phyloP scores from a whole-genome alignment of 306 rosid genomes.

The Crataegus laevigata region DNA sequence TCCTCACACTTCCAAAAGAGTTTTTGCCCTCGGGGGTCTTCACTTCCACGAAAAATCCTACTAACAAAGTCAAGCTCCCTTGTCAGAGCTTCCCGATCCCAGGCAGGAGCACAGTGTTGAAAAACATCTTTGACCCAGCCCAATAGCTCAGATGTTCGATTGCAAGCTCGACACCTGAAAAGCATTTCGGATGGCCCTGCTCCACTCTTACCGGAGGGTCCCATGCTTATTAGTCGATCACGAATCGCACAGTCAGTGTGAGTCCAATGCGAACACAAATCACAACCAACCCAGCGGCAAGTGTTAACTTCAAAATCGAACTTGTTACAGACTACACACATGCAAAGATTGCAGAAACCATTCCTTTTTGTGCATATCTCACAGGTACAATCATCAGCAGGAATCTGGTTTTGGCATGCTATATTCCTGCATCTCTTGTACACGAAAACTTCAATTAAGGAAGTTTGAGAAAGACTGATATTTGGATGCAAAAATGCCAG shows the following conservation, averaged over 20 bases:
- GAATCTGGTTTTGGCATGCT: slow-evolving; percentile 89
- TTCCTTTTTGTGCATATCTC: slow-evolving; percentile 69
- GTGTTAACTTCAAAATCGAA: slow-evolving; percentile 98
- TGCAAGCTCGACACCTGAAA: slow-evolving; percentile 92
- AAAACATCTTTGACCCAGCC: slow-evolving; percentile 99
- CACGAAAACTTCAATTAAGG: slow-evolving; percentile 75
- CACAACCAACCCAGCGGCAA: slow-evolving; percentile 98
- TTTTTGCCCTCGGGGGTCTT: slow-evolving; percentile 80
- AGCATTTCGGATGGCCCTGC: slow-evolving; percentile 84
- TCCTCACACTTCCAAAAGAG: slow-evolving; percentile 80
- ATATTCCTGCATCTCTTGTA: slow-evolving; percentile 93
- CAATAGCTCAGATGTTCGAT: slow-evolving; percentile 84
- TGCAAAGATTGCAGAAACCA: slow-evolving; percentile 98
- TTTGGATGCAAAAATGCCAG: slow-evolving; percentile 94
- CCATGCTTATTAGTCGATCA: slow-evolving; percentile 75
- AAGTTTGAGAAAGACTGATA: slow-evolving; percentile 75
- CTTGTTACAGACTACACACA: slow-evolving; percentile 96
- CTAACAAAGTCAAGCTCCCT: slow-evolving; percentile 94
- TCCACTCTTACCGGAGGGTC: slow-evolving; percentile 65
- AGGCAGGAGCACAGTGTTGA: slow-evolving; percentile 88
- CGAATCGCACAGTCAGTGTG: slow-evolving; percentile 98
- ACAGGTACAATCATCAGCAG: slow-evolving; percentile 93
- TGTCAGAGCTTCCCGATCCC: slow-evolving; percentile 79
- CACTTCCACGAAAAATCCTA: slow-evolving; percentile 84
- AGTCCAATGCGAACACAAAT: slow-evolving; percentile 95